Percentiles rank a stretch among this genome's conserved stretches.
Evolutionary conservation across 345 rosid species (phyloP).

Genomic region (Acer saccharum): DNA sequence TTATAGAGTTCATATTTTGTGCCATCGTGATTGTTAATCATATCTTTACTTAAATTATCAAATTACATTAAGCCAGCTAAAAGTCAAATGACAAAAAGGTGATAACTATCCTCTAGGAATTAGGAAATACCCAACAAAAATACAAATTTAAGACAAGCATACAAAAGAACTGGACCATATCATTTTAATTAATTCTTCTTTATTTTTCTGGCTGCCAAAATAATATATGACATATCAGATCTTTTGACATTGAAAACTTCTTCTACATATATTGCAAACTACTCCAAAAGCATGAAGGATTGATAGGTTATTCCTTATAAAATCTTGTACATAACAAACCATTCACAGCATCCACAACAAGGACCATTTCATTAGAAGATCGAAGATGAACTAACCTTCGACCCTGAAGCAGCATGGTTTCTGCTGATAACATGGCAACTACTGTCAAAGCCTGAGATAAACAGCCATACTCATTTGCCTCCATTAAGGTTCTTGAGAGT

Average conservation of each 20-base stretch:
- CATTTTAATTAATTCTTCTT: background rate
- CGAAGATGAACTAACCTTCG: conserved; percentile 56
- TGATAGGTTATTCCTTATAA: background rate
- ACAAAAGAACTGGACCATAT: background rate
- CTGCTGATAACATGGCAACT: conserved; percentile 94
- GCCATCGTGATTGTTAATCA: background rate
- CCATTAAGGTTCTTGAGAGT: conserved; percentile 86
- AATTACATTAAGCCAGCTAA: background rate
- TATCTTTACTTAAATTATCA: background rate
- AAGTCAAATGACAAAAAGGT: background rate
- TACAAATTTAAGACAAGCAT: background rate
- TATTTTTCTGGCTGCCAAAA: background rate
- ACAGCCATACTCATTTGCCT: conserved; percentile 84
- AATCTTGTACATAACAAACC: background rate
- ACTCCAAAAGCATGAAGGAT: background rate
- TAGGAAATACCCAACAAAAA: background rate
- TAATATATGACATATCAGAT: background rate
- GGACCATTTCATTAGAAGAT: background rate
- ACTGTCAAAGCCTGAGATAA: conserved; percentile 92
- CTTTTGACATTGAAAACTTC: background rate
- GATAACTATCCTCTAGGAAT: background rate
- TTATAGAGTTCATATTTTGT: background rate
- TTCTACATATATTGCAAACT: background rate
- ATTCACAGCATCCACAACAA: background rate
- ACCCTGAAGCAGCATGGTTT: conserved; percentile 78